Conservation (phyloP, 257 asterid species). For the Solanum acaule region DNA sequence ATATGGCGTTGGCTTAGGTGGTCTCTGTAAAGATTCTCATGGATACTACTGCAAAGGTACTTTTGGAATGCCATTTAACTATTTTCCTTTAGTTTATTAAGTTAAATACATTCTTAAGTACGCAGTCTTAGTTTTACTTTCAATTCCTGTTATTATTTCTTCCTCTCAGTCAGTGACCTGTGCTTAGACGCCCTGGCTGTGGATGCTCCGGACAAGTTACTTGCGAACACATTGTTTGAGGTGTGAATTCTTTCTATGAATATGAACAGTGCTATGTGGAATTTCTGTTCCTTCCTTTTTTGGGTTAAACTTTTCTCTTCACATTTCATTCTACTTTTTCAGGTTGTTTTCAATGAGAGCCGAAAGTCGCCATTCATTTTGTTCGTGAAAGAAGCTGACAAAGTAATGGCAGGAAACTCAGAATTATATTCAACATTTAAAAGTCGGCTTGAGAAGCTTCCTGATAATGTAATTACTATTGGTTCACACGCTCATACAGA, state of each 20-base stretch:
- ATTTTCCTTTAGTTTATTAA: background rate
- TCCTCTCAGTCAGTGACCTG: conserved; percentile 52
- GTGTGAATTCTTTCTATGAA: conserved; percentile 18
- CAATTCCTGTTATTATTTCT: background rate
- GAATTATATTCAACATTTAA: conserved; percentile 56
- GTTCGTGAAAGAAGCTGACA: conserved; percentile 87
- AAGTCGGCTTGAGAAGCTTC: conserved; percentile 72
- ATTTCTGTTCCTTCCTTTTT: background rate
- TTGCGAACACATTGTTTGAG: conserved; percentile 70
- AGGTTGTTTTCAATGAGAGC: conserved; percentile 67
- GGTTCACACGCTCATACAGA: conserved; percentile 70
- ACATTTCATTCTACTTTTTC: conserved; percentile 8
- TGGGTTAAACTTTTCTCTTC: background rate
- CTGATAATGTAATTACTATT: conserved; percentile 58
- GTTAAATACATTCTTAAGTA: background rate
- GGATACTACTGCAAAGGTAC: conserved; percentile 93
- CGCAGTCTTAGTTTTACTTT: background rate
- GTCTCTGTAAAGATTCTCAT: conserved; percentile 46
- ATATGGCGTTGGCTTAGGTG: background rate
- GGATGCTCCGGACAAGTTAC: conserved; percentile 62
- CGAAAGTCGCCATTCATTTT: conserved; percentile 69
- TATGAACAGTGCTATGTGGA: background rate
- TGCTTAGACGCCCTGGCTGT: conserved; percentile 46
- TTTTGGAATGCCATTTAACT: background rate
- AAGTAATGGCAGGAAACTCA: conserved; percentile 59